phyloP scores from a whole-genome alignment of 768 basidiomycete species.

The Melanogaster broomeanus region DNA sequence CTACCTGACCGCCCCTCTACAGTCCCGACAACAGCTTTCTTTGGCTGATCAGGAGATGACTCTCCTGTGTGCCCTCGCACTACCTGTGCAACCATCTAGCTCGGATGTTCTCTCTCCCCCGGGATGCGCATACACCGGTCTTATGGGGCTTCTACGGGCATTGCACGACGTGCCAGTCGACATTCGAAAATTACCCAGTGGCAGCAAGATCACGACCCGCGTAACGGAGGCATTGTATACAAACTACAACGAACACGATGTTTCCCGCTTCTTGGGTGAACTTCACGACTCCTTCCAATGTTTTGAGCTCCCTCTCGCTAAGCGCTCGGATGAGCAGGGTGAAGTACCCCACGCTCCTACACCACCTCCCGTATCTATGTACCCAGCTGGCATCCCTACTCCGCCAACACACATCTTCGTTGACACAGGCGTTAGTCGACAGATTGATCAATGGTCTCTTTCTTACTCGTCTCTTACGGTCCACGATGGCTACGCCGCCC shows the following conservation, averaged over 20 bases:
- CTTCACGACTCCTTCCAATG: constrained; percentile 18
- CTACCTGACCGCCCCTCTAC: constrained; percentile 42
- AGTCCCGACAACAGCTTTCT: constrained; percentile 31
- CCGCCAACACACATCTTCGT: constrained; percentile 15
- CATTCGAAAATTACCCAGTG: constrained; percentile 27
- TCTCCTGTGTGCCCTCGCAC: constrained; percentile 41
- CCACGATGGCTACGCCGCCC: constrained; percentile 47
- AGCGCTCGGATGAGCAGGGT: constrained; percentile 11
- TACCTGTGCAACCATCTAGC: constrained; percentile 18
- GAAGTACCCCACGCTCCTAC: constrained; percentile 7
- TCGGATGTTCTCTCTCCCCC: constrained; percentile 14
- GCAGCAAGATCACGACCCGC: constrained; percentile 16
- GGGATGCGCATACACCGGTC: constrained; percentile 38
- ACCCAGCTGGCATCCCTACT: constrained; percentile 13
- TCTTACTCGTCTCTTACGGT: constrained; percentile 29
- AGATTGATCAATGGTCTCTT: constrained; percentile 36
- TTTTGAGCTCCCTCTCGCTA: constrained; percentile 20
- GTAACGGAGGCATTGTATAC: constrained; percentile 29
- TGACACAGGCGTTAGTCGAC: constrained; percentile 27
- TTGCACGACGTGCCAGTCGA: constrained; percentile 35
- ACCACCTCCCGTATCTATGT: constrained; percentile 4
- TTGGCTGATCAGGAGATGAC: constrained; percentile 45
- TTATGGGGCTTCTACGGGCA: constrained; percentile 45
- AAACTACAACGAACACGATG: constrained; percentile 14
- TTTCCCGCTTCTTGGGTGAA: constrained; percentile 23